These are phyloP conservation scores for Phytophthora pini DNA, from an alignment of 352 stramenopile genomes.

Conservation along the genomic window DNA sequence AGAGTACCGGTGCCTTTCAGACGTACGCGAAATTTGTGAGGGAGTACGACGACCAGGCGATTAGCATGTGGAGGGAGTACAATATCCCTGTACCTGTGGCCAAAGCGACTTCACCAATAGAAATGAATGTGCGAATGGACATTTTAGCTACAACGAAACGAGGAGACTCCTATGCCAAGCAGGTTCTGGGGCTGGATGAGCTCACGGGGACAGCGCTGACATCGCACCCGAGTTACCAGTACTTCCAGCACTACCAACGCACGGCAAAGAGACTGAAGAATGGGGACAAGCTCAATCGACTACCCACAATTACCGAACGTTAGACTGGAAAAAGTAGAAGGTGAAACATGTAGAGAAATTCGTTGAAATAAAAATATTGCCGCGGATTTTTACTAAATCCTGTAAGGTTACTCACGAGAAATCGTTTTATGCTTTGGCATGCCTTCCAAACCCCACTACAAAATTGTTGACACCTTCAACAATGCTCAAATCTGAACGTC, in stretches of 20 bases:
- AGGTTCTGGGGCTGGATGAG: not conserved
- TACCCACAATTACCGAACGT: not conserved
- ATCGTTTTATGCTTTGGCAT: no score
- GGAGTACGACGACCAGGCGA: not conserved
- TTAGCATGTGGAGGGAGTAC: not conserved
- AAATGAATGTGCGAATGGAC: not conserved
- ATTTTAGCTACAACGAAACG: not conserved
- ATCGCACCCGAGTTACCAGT: not conserved
- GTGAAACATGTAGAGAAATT: no score
- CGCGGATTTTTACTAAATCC: no score
- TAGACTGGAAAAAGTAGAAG: no score
- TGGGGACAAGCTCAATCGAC: not conserved
- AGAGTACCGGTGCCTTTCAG: not conserved
- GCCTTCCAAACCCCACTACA: no score
- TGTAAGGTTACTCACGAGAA: no score
- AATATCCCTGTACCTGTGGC: not conserved
- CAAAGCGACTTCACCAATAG: not conserved
- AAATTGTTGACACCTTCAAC: no score
- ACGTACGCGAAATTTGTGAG: not conserved
- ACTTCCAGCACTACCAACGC: not conserved
- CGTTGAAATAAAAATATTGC: no score
- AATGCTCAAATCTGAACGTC: no score
- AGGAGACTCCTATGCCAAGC: not conserved
- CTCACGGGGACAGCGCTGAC: not conserved
- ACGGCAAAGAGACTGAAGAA: not conserved